phyloP scores from a whole-genome alignment of 345 rosid species.

The Eucalyptus rudis region DNA sequence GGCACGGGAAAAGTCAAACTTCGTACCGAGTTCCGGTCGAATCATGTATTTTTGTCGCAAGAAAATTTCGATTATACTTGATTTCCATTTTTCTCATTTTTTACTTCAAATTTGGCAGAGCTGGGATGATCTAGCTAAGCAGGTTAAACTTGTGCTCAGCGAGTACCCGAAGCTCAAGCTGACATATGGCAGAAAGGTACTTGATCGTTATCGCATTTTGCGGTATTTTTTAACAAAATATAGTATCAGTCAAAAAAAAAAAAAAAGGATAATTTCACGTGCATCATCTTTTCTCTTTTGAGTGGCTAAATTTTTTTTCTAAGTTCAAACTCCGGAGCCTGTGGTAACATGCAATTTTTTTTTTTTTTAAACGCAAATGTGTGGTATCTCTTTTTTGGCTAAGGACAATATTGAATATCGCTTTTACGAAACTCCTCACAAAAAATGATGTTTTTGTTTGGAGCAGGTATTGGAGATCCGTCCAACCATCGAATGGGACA shows the following conservation, averaged over 20 bases:
- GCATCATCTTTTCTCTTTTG: background rate
- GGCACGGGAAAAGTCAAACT: background rate
- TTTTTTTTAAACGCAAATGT: background rate
- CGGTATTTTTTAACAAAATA: background rate
- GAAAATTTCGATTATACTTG: background rate
- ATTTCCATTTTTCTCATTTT: background rate
- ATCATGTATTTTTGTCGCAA: background rate
- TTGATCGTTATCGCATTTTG: background rate
- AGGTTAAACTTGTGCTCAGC: conserved; percentile 44
- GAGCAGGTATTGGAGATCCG: conserved; percentile 75
- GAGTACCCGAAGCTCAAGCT: conserved; percentile 63
- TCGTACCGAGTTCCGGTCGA: background rate
- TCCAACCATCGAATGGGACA: conserved; percentile 94
- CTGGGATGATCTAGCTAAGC: conserved; percentile 57
- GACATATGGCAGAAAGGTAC: conserved; percentile 79
- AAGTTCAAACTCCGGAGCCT: background rate
- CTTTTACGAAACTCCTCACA: background rate
- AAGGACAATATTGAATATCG: background rate
- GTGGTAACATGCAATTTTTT: background rate
- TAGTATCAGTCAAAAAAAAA: background rate
- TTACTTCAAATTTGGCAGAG: conserved; percentile 19
- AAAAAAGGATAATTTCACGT: background rate
- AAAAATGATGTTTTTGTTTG: background rate
- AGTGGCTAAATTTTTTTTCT: background rate
- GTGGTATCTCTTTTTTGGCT: background rate